These are phyloP conservation scores for Schizopora paradoxa DNA, from an alignment of 1,284 basidiomycete species.

Conservation along the genomic window DNA sequence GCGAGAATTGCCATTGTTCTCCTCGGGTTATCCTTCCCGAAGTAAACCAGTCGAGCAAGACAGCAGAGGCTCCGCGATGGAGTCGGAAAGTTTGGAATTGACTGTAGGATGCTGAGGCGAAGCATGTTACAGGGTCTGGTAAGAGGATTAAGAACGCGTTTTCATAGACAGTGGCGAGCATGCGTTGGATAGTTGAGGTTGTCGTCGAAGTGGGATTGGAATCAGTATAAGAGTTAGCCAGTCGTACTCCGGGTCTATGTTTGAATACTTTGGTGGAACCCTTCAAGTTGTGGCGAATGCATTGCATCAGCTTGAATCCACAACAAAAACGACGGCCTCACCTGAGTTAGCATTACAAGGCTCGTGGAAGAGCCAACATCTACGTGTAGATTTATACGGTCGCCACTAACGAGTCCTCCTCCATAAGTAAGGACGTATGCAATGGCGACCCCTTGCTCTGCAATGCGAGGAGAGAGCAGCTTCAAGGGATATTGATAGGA, in stretches of 20 bases:
- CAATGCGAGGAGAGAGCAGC: constrained; percentile 68
- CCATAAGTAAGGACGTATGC: constrained; percentile 88
- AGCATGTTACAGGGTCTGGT: constrained; percentile 93
- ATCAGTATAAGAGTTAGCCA: constrained; percentile 30
- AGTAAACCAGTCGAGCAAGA: constrained; percentile 88
- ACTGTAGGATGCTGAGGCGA: constrained; percentile 73
- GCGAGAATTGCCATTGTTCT: constrained; percentile 87
- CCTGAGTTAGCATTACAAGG: constrained; percentile 79
- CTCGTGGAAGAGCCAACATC: constrained; percentile 51
- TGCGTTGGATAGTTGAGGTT: constrained; percentile 45
- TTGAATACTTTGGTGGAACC: constrained; percentile 96
- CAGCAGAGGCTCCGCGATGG: constrained; percentile 50
- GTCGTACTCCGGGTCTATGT: constrained; percentile 47
- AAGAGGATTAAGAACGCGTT: constrained; percentile 67
- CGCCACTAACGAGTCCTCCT: constrained; percentile 89
- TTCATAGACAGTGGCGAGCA: constrained; percentile 51
- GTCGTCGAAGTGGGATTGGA: constrained; percentile 22
- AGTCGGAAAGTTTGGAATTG: constrained; percentile 77
- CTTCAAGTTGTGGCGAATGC: constrained; percentile 35
- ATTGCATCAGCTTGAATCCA: constrained; percentile 11
- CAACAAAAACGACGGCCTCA: constrained; percentile 32
- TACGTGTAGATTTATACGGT: constrained; percentile 62
- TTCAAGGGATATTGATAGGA: constrained; percentile 88
- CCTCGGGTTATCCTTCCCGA: constrained; percentile 74
- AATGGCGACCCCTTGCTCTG: constrained; percentile 49